phyloP scores from a whole-genome alignment of 352 stramenopile genomes.

The Pythium utonaiense region DNA sequence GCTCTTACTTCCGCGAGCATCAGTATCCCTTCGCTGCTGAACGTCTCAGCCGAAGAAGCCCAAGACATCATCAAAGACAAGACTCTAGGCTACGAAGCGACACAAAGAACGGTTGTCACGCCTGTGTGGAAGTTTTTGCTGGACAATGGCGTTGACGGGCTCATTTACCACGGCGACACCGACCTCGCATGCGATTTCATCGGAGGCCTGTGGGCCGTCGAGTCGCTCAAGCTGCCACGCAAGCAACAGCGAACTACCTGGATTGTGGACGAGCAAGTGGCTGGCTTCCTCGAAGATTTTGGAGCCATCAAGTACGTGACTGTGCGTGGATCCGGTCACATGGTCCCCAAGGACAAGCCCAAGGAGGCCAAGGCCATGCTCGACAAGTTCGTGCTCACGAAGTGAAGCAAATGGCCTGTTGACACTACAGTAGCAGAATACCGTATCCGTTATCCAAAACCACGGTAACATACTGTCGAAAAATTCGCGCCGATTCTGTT shows the following conservation, averaged over 20 bases:
- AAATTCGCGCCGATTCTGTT: no score
- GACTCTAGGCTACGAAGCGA: constrained; percentile 21
- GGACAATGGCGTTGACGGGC: constrained; percentile 10
- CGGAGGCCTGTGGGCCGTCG: constrained; percentile 26
- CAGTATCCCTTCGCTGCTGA: background rate
- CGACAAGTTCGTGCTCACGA: constrained; percentile 19
- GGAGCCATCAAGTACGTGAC: constrained; percentile 58
- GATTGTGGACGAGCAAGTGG: constrained; percentile 35
- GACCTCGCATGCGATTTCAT: constrained; percentile 29
- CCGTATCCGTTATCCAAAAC: background rate
- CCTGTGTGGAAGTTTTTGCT: constrained; percentile 22
- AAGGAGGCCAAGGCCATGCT: constrained; percentile 22
- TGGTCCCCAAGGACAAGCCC: constrained; percentile 61
- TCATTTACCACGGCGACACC: constrained; percentile 29
- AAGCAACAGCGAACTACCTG: constrained; percentile 9
- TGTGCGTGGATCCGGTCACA: constrained; percentile 64
- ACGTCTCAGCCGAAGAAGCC: constrained; percentile 7
- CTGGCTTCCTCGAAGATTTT: constrained; percentile 58
- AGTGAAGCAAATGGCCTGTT: background rate
- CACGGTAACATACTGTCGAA: background rate
- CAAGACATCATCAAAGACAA: constrained; percentile 16
- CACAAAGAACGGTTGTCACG: constrained; percentile 21
- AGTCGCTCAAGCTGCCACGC: constrained; percentile 23
- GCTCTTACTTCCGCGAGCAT: constrained; percentile 32
- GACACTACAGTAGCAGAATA: no score